These are phyloP conservation scores for Trifolium subterraneum DNA, from an alignment of 306 rosid species.

Conservation along the genomic window DNA sequence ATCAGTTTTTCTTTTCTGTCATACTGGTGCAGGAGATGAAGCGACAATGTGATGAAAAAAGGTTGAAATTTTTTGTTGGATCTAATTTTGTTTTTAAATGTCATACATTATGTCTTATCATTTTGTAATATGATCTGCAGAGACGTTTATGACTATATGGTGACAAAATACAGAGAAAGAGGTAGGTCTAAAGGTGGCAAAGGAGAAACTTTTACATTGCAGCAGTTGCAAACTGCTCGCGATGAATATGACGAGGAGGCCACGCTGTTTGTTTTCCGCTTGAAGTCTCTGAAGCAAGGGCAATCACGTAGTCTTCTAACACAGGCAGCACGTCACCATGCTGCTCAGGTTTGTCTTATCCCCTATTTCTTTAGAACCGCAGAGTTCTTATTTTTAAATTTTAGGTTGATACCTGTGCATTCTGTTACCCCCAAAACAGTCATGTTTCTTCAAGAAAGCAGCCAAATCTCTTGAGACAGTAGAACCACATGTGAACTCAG, in stretches of 20 bases:
- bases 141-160: conserved; percentile 81
- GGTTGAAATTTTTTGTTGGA: conserved; percentile 53
- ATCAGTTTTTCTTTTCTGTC: conserved; percentile 29
- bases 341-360: conserved; percentile 82
- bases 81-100: conserved; percentile 30
- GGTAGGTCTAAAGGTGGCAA: conserved; percentile 81
- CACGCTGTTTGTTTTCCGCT: conserved; percentile 86
- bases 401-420: conserved; percentile 38
- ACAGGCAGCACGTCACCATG: conserved; percentile 99
- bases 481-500: conserved; percentile 85
- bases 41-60: conserved; percentile 93
- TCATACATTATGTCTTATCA: conserved; percentile 36
- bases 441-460: conserved; percentile 87
- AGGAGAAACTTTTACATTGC: conserved; percentile 71
- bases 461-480: conserved; percentile 82
- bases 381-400: conserved; percentile 24
- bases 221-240: conserved; percentile 80
- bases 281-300: conserved; percentile 97
- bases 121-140: conserved; percentile 59
- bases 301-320: conserved; percentile 96
- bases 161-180: conserved; percentile 69
- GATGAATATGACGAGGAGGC: conserved; percentile 98
- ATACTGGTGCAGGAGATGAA: conserved; percentile 93
- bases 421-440: conserved; percentile 58
- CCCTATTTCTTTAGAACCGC: conserved; percentile 17